These are phyloP conservation scores for Penicillium bialowiezense DNA, from an alignment of 495 filamentous ascomycete species.

Conservation along the genomic window DNA sequence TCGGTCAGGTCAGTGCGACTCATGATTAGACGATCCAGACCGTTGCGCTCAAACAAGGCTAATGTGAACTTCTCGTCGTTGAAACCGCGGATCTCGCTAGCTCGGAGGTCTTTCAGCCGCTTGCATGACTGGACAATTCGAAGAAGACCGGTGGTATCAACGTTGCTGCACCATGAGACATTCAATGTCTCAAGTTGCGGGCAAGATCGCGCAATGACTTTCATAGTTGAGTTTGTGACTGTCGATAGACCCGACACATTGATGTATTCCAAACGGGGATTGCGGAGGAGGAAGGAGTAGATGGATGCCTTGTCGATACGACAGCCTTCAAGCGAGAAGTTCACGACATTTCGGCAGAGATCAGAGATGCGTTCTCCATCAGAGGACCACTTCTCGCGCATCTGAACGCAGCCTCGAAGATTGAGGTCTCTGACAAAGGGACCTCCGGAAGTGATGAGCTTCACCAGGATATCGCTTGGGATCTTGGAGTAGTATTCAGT, in stretches of 20 bases:
- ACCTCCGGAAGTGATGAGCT: slow-evolving; percentile 80
- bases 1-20: slow-evolving; percentile 77
- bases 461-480: slow-evolving; percentile 74
- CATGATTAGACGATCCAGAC: slow-evolving; percentile 73
- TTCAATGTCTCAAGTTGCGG: slow-evolving; percentile 78
- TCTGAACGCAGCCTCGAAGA: slow-evolving; percentile 69
- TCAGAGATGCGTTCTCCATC: slow-evolving; percentile 68
- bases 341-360: slow-evolving; percentile 80
- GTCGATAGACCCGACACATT: slow-evolving; percentile 79
- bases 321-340: slow-evolving; percentile 85
- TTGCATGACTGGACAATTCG: slow-evolving; percentile 69
- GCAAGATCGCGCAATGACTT: slow-evolving; percentile 81
- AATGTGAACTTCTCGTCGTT: slow-evolving; percentile 65
- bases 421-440: slow-evolving; percentile 92
- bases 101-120: slow-evolving; percentile 74
- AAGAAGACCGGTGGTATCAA: slow-evolving; percentile 78
- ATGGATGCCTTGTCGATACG: slow-evolving; percentile 76
- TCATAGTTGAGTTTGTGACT: slow-evolving; percentile 82
- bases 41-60: slow-evolving; percentile 75
- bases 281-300: slow-evolving; percentile 75
- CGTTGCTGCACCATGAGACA: slow-evolving; percentile 84
- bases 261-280: slow-evolving; percentile 72
- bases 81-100: slow-evolving; percentile 79
- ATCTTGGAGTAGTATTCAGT: slow-evolving; percentile 86
- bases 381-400: slow-evolving; percentile 73